Conservation (phyloP, 139 green algal genomes). For the Micractinium conductrix region DNA sequence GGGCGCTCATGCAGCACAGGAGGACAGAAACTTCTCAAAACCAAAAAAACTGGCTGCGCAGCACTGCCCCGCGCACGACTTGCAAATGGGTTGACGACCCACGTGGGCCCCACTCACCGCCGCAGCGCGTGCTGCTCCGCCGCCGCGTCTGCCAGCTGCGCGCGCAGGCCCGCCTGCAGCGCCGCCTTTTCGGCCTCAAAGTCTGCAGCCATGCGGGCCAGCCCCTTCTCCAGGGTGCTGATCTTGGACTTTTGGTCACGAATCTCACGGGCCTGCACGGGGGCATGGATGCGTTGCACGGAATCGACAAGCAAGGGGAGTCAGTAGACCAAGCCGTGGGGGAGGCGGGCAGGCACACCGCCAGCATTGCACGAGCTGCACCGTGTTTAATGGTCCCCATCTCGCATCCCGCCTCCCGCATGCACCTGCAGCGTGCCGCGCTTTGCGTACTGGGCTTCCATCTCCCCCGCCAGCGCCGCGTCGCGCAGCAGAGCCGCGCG, state of each 20-base stretch:
- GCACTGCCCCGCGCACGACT: not conserved
- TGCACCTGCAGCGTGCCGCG: slow-evolving; percentile 73
- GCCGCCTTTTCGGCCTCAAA: slow-evolving; percentile 50
- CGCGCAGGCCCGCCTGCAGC: slow-evolving; percentile 22
- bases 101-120: too few relatives aligned
- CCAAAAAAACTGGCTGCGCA: too few relatives aligned
- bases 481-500: slow-evolving; percentile 70
- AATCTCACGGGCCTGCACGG: slow-evolving; percentile 43
- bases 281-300: too few relatives aligned
- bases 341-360: not conserved
- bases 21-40: not conserved
- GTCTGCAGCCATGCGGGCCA: slow-evolving; percentile 67
- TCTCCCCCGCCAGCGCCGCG: slow-evolving; percentile 71
- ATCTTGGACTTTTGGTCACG: slow-evolving; percentile 52
- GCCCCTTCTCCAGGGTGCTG: slow-evolving; percentile 63
- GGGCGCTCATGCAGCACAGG: not conserved
- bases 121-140: slow-evolving; percentile 53
- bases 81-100: too few relatives aligned
- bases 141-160: slow-evolving; percentile 56
- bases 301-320: not conserved
- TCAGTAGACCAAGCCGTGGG: not conserved
- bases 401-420: not conserved
- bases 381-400: not conserved
- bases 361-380: not conserved
- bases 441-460: slow-evolving; percentile 82